Evolutionary conservation across 495 filamentous ascomycete species (phyloP).

Genomic region (Tuber aestivum): DNA sequence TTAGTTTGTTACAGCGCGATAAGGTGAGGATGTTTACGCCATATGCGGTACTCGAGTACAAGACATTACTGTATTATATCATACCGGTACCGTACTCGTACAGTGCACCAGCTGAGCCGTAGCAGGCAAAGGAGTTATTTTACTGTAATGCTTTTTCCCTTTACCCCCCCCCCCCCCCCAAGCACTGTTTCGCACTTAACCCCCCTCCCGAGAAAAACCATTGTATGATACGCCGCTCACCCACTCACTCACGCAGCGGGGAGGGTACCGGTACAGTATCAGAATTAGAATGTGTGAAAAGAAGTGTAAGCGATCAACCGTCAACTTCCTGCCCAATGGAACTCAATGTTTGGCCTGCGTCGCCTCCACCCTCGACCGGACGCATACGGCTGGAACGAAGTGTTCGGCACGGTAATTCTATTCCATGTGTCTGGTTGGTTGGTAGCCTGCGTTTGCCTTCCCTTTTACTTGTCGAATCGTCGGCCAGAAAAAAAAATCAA

Average conservation of each 20-base stretch:
- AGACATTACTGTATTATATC: no score
- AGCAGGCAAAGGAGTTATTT: not conserved
- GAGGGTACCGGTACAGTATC: no score
- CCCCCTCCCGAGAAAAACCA: not conserved
- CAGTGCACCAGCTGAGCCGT: not conserved
- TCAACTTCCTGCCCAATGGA: not conserved
- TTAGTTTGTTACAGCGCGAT: not conserved
- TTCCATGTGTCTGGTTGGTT: not conserved
- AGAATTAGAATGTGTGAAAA: not conserved
- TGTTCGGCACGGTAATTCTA: no score
- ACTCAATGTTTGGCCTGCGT: not conserved
- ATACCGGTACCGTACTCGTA: no score
- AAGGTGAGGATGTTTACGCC: not conserved
- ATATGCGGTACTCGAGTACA: no score
- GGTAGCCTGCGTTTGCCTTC: not conserved
- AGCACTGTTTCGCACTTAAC: not conserved
- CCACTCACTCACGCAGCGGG: no score
- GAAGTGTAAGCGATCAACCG: not conserved
- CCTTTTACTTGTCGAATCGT: not conserved
- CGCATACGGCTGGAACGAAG: not conserved
- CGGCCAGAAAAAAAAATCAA: not conserved
- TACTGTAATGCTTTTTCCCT: not conserved
- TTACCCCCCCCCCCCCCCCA: not conserved
- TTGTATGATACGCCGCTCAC: not conserved
- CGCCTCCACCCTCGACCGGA: not conserved